These are phyloP conservation scores for Cystofilobasidium macerans DNA, from an alignment of 768 basidiomycete species.

Conservation along the genomic window DNA sequence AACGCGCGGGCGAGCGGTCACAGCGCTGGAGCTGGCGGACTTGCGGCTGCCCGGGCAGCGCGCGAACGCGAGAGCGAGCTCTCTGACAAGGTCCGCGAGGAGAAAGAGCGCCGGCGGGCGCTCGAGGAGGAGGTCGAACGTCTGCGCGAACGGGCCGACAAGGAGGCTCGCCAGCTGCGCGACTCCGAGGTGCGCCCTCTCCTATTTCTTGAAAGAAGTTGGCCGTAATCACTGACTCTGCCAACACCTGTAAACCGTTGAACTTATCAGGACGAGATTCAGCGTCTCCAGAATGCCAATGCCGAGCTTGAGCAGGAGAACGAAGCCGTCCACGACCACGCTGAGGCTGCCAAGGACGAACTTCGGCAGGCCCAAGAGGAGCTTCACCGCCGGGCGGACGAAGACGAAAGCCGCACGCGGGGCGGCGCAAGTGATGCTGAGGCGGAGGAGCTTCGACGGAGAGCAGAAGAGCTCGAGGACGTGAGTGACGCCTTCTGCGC, in stretches of 20 bases:
- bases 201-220: background rate
- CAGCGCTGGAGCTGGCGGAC: background rate
- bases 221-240: background rate
- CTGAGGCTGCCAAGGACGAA: constrained; percentile 41
- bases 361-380: constrained; percentile 51
- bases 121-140: constrained; percentile 51
- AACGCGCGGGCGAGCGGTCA: background rate
- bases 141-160: constrained; percentile 54
- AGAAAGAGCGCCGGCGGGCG: constrained; percentile 34
- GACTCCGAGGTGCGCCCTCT: constrained; percentile 20
- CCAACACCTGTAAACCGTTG: background rate
- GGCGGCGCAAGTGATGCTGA: constrained; percentile 41
- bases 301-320: constrained; percentile 40
- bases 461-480: constrained; percentile 60
- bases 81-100: background rate
- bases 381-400: constrained; percentile 49
- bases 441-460: constrained; percentile 55
- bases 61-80: background rate
- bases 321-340: constrained; percentile 36
- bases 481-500: constrained; percentile 16
- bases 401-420: constrained; percentile 36
- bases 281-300: constrained; percentile 57
- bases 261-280: constrained; percentile 48
- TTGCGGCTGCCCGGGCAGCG: background rate
- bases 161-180: constrained; percentile 55